A percentile compares a stretch with the other conserved stretches of the same genome.
phyloP scores from a whole-genome alignment of 1,284 basidiomycete genomes.

The Ustilago trichophora region DNA sequence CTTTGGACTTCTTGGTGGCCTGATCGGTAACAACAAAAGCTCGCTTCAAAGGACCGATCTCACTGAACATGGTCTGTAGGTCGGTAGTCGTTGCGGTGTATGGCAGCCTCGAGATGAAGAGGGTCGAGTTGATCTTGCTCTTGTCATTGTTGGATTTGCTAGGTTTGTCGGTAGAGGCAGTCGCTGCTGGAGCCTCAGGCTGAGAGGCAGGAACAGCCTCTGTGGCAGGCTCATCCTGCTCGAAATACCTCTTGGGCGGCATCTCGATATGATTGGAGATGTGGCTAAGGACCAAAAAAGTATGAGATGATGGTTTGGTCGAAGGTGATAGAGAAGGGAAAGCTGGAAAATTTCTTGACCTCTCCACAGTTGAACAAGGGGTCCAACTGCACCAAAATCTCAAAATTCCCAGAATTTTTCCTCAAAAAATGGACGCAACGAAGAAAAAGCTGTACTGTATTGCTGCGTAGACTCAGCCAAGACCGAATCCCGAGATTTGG shows the following conservation, averaged over 20 bases:
- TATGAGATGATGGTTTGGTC: not conserved
- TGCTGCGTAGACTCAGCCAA: too few species aligned
- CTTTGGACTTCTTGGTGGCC: constrained; percentile 83
- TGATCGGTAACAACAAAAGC: constrained; percentile 91
- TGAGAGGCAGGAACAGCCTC: constrained; percentile 9
- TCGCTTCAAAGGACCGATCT: constrained; percentile 89
- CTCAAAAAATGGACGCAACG: not conserved
- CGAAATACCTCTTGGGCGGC: constrained; percentile 54
- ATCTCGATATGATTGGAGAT: constrained; percentile 12
- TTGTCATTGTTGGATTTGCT: not conserved
- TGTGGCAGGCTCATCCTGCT: constrained; percentile 36
- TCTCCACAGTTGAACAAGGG: constrained; percentile 5
- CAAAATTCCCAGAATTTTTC: constrained; percentile 15
- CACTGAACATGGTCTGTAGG: constrained; percentile 90
- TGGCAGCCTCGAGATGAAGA: constrained; percentile 73
- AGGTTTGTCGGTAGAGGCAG: constrained; percentile 2
- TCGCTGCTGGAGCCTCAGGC: constrained; percentile 1
- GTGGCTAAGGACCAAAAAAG: too few species aligned
- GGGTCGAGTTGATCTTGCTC: constrained; percentile 56
- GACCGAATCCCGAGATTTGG: constrained; percentile 21
- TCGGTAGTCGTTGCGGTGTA: constrained; percentile 89
- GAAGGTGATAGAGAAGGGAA: not conserved
- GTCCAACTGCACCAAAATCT: not conserved
- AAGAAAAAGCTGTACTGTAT: constrained; percentile 3
- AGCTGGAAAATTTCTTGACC: not conserved